These are phyloP conservation scores for Pyrenochaeta sp. DNA, from an alignment of 2,329 filamentous ascomycete genomes.

Conservation along the genomic window DNA sequence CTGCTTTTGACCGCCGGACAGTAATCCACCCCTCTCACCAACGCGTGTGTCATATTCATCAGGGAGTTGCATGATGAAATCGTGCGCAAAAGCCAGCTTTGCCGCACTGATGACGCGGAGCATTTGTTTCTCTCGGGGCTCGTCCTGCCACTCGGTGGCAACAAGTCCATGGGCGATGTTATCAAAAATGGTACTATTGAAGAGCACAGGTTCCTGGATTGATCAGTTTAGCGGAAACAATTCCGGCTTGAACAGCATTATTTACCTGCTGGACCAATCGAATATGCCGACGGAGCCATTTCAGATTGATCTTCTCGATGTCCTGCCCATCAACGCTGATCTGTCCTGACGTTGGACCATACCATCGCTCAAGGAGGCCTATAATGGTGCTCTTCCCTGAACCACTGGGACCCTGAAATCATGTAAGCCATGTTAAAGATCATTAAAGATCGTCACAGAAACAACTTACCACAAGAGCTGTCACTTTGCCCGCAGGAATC, in stretches of 20 bases:
- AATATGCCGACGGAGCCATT: neutral
- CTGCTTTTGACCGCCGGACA: constrained; percentile 95
- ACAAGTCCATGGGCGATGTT: constrained; percentile 90
- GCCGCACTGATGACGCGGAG: constrained; percentile 81
- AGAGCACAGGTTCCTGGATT: constrained; percentile 91
- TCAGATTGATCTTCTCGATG: neutral
- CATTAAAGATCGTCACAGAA: too few relatives aligned
- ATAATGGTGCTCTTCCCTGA: neutral
- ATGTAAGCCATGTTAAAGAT: too few relatives aligned
- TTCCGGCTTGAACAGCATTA: too few relatives aligned
- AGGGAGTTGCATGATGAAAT: constrained; percentile 81
- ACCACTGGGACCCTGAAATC: too few relatives aligned
- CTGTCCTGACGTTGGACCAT: neutral
- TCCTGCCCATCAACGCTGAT: neutral
- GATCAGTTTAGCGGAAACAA: constrained; percentile 79
- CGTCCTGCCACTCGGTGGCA: constrained; percentile 77
- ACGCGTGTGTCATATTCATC: constrained; percentile 93
- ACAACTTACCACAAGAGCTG: neutral
- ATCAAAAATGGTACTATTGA: constrained; percentile 84
- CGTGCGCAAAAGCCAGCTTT: constrained; percentile 87
- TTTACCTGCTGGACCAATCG: neutral
- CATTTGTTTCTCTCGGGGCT: constrained; percentile 68
- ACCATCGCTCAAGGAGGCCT: neutral
- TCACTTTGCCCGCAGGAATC: neutral
- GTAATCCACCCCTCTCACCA: constrained; percentile 86